Base-by-base conservation (phyloP, 2,329 filamentous ascomycete genomes). In the Neofusicoccum umdonicola region DNA sequence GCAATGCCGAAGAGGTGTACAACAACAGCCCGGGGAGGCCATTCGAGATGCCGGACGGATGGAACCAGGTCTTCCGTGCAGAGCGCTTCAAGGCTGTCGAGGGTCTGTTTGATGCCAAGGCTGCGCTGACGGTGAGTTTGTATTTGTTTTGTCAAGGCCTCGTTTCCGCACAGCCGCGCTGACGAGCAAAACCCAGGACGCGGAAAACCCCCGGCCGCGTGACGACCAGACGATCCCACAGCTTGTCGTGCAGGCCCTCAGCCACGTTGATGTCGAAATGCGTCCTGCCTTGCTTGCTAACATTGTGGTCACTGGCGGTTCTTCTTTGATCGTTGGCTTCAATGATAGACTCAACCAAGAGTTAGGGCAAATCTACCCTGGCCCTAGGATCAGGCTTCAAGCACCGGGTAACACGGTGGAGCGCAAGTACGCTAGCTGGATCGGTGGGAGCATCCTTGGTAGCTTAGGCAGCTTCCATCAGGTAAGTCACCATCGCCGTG, bases 391-490 rank as follows among this genome's bases (percentile, higher is more conserved):
- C 71, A 91, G 95, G 78, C 87, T 99, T 42, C 90, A 95, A 71
- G 92, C 95, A 0, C 90, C 93, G 0, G 92, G 92, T 17, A 87
- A 94, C 71, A 91, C 91, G 0, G 91, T 90, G 42, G 96, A 99
- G 83, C 83, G 96, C 62, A 90, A 93, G 69, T 98, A 96, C 77
- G 93, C 92, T 22, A 89, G 91, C 57, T 99, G 95, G 94, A 93
- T 99, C 70, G 95, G 96, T 52, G 95, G 95, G 51, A 97, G 93
- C 79, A 97, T 99, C 71, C 82, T 99, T 70, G 93, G 92, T 6
- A 97, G 93, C 78, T 79, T 99, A 80, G 96, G 96, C 9, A 97
- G 93, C 13, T 99, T 99, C 80, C 95, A 99, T 81, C 95, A 99
- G 71, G 71, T 71, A 66, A 65, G 69, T 35, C 45, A 64, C 50